These are phyloP conservation scores for Fusarium pseudograminearum DNA, from an alignment of 2,329 filamentous ascomycete genomes.

Conservation along the genomic window DNA sequence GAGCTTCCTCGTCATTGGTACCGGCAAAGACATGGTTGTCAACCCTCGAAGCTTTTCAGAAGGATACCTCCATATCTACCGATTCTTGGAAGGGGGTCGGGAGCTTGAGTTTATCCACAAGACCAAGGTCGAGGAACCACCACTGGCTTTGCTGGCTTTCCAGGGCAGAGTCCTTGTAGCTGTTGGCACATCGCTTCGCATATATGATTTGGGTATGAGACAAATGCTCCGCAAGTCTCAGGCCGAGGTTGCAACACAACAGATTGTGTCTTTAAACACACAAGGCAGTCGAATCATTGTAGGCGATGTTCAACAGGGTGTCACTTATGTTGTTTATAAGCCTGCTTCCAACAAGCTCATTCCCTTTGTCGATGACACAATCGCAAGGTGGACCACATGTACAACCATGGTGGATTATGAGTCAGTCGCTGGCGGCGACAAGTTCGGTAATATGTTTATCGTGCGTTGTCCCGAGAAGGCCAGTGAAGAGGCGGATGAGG, in stretches of 20 bases:
- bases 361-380: conserved; percentile 90
- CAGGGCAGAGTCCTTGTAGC: conserved; percentile 91
- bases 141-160: conserved; percentile 90
- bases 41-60: conserved; percentile 80
- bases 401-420: conserved; percentile 98
- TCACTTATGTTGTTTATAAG: conserved; percentile 95
- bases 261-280: conserved; percentile 90
- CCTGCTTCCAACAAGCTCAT: conserved; percentile 90
- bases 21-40: conserved; percentile 88
- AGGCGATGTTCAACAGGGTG: conserved; percentile 90
- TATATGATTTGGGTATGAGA: conserved; percentile 94
- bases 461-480: conserved; percentile 87
- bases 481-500: conserved; percentile 91
- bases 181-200: conserved; percentile 81
- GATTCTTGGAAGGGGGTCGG: conserved; percentile 87
- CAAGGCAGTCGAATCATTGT: conserved; percentile 93
- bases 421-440: conserved; percentile 92
- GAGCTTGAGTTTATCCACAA: conserved; percentile 96
- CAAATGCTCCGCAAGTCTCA: conserved; percentile 94
- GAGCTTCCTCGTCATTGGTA: conserved; percentile 92
- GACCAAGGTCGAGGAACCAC: conserved; percentile 89
- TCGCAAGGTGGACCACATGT: conserved; percentile 90
- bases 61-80: conserved; percentile 93
- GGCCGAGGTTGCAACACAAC: conserved; percentile 79
- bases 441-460: conserved; percentile 97